Evolutionary conservation across 2,329 filamentous ascomycete genomes (phyloP).

Genomic region (Macrophomina tecta): DNA sequence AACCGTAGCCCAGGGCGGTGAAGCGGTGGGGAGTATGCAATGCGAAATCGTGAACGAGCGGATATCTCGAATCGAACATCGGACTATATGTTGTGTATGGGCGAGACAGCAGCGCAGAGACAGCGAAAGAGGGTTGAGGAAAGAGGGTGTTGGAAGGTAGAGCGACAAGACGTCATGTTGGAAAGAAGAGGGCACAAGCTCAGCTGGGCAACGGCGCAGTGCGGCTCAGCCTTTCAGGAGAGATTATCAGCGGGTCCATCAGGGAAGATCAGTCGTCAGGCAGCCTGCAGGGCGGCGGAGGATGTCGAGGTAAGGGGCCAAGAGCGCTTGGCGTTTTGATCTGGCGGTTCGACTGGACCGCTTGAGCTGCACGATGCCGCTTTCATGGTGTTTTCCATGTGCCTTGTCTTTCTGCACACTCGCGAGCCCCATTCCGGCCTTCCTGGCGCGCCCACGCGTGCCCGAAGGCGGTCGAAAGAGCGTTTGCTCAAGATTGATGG

Average conservation of each 20-base stretch:
- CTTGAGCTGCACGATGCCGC: not conserved
- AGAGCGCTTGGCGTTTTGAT: constrained; percentile 14
- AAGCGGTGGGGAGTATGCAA: not conserved
- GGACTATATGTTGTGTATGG: not conserved
- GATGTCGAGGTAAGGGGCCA: not conserved
- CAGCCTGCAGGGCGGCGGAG: constrained; percentile 7
- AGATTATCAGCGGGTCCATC: constrained; percentile 22
- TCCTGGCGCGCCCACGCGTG: no score
- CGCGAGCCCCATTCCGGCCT: no score
- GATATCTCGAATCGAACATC: not conserved
- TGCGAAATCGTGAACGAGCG: constrained; percentile 1
- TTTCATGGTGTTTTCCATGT: not conserved
- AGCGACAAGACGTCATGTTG: constrained; percentile 16
- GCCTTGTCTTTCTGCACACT: not conserved
- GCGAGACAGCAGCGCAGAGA: not conserved
- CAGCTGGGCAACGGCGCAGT: constrained; percentile 11
- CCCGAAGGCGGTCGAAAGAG: not conserved
- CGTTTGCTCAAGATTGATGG: not conserved
- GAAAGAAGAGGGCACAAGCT: constrained; percentile 22
- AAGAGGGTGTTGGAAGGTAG: not conserved
- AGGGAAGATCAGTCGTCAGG: constrained; percentile 17
- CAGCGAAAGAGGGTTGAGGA: not conserved
- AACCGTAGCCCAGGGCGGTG: constrained; percentile 2
- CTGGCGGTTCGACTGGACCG: not conserved
- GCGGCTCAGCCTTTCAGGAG: constrained; percentile 16